phyloP scores from a whole-genome alignment of 495 filamentous ascomycete species.

The Neurospora hispaniola region DNA sequence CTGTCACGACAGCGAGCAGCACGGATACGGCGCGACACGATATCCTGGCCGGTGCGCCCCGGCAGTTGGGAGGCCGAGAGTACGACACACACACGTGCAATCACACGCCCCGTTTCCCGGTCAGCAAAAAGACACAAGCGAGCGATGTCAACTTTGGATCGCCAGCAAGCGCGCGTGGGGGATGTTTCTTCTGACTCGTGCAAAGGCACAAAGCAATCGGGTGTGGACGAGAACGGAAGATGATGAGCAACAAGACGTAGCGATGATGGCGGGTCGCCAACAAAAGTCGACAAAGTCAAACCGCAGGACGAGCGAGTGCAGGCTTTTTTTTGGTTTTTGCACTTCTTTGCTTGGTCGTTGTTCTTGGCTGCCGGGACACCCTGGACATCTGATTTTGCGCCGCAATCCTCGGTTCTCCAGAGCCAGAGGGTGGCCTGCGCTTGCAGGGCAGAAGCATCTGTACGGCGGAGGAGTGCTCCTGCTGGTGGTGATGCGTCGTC shows the following conservation, averaged over 20 bases:
- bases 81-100: neutral
- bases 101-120: neutral
- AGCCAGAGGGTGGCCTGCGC: neutral
- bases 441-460: neutral
- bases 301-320: neutral
- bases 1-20: conserved; percentile 12
- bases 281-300: neutral
- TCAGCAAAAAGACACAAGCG: neutral
- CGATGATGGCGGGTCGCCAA: neutral
- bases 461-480: neutral
- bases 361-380: neutral
- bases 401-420: neutral
- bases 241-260: neutral
- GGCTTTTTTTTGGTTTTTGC: neutral
- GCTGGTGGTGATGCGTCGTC: neutral
- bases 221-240: neutral
- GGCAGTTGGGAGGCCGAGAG: neutral
- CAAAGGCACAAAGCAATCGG: neutral
- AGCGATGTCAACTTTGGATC: neutral
- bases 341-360: neutral
- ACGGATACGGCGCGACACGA: neutral
- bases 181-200: neutral
- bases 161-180: neutral
- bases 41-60: conserved; percentile 1
- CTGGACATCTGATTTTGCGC: neutral